Conservation (phyloP, 306 rosid species). For the Castanospermum australe region DNA sequence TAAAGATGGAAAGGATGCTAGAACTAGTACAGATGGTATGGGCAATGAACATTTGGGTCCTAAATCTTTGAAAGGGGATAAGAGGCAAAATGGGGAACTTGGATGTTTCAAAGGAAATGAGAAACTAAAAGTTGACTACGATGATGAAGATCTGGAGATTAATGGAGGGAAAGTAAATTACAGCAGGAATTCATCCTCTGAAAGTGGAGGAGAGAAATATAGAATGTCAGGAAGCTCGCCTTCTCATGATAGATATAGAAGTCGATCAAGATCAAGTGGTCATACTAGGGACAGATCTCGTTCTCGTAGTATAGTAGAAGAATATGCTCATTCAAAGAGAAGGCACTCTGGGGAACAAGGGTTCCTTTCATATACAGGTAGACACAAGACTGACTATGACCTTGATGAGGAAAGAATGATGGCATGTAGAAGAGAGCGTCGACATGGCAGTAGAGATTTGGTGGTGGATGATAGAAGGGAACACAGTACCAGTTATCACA, state of each 20-base stretch:
- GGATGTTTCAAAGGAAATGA: conserved; percentile 28
- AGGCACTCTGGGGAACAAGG: conserved; percentile 29
- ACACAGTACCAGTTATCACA: conserved; percentile 1
- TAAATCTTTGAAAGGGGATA: conserved; percentile 26
- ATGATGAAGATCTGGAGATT: conserved; percentile 24
- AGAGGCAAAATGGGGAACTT: conserved; percentile 14
- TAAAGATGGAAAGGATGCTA: conserved; percentile 12
- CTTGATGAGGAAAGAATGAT: conserved; percentile 33
- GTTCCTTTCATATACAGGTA: conserved; percentile 15
- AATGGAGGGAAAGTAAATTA: conserved; percentile 23
- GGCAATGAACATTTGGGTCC: conserved; percentile 32
- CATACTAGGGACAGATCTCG: conserved; percentile 44
- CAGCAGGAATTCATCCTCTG: conserved; percentile 27
- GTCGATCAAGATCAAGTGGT: conserved; percentile 50
- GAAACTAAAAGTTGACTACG: conserved; percentile 16
- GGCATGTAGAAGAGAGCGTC: not conserved
- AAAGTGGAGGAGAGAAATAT: conserved; percentile 40
- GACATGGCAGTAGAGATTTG: conserved; percentile 26
- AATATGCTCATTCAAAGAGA: conserved; percentile 40
- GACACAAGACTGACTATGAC: conserved; percentile 18
- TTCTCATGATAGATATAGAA: conserved; percentile 34
- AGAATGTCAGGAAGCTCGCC: conserved; percentile 29
- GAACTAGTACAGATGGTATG: conserved; percentile 7
- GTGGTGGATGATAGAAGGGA: conserved; percentile 41
- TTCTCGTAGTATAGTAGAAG: conserved; percentile 48